Base-by-base conservation (phyloP, 768 basidiomycete genomes). In the Suillus weaverae region DNA sequence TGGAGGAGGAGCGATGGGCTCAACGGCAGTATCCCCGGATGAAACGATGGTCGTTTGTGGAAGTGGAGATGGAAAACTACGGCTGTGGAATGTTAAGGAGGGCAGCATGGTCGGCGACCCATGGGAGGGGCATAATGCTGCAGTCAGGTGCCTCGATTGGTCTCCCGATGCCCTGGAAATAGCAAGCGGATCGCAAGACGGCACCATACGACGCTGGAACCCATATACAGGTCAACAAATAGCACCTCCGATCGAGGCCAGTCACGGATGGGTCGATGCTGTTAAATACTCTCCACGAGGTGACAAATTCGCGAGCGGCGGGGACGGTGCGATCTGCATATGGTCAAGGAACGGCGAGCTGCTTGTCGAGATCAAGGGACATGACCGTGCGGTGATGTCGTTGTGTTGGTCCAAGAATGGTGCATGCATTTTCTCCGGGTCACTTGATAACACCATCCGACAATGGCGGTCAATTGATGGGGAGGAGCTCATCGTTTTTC, bases 121-220 rank as follows among this genome's bases (percentile, higher is more conserved):
- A 4, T 44, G 43, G 43, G 43, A 44, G 43, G 43, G 43, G 43
- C 53, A 67, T n/a, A 60, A 41, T 14, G 59, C 38, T 2, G 32
- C 54, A 2, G 55, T 65, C 1, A 32, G 18, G 11, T 33, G 56
- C 14, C 43, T 68, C 11, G 66, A 56, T 14, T 67, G 69, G 33
- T 71, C 71, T 16, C 63, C 46, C 1, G 60, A 64, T 48, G 63
- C 69, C 16, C 66, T 62, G n/a, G 43, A 59, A 18, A 55, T 71
- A 2, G 70, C 64, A 11, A 64, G 57, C 8, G 66, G 54, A 66
- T 69, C 6, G 16, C 16, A 41, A 41, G 41, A 41, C 16, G 41
- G 41, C 1, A 41, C 41, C 41, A 41, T 41, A 41, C 55, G 63
- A 13, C 35, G 67, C 8, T 72, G 70, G 63, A 64, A 70, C 33